Conservation (phyloP, 176 grass and related monocot species). For the Eleusine indica region DNA sequence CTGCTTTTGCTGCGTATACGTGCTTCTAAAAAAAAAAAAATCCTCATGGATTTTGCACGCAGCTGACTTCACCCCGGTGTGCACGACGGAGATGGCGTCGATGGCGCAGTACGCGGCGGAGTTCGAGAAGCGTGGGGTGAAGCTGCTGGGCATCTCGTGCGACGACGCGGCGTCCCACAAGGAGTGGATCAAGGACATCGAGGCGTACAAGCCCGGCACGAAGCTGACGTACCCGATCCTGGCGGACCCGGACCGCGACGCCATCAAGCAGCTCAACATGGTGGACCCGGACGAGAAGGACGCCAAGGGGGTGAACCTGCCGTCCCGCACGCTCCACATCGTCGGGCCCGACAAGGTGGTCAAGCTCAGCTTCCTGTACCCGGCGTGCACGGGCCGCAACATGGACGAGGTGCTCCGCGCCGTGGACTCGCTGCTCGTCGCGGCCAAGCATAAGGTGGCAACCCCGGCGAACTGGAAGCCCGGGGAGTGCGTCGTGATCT, state of each 20-base stretch:
- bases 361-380: conserved; percentile 85
- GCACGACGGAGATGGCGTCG: conserved; percentile 87
- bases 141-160: conserved; percentile 84
- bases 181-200: conserved; percentile 93
- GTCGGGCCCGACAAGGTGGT: conserved; percentile 77
- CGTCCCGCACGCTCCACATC: conserved; percentile 70
- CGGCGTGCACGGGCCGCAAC: conserved; percentile 70
- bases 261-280: conserved; percentile 86
- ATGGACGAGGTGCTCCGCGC: conserved; percentile 89
- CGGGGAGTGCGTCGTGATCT: conserved; percentile 65
- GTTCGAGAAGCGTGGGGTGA: conserved; percentile 84
- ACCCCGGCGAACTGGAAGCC: conserved; percentile 88
- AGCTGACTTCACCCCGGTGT: conserved; percentile 90
- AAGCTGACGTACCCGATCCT: conserved; percentile 69
- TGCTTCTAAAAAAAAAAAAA: not conserved
- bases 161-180: conserved; percentile 75
- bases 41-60: not conserved
- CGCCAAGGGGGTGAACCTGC: conserved; percentile 41
- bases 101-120: conserved; percentile 68
- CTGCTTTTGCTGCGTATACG: not conserved
- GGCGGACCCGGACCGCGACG: conserved; percentile 53
- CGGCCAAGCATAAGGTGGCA: conserved; percentile 62
- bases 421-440: conserved; percentile 72
- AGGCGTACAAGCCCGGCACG: conserved; percentile 66
- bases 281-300: conserved; percentile 91